A percentile compares a stretch with the other conserved stretches of the same genome.
Conservation (phyloP, 345 rosid species). For the Salix caprea region DNA sequence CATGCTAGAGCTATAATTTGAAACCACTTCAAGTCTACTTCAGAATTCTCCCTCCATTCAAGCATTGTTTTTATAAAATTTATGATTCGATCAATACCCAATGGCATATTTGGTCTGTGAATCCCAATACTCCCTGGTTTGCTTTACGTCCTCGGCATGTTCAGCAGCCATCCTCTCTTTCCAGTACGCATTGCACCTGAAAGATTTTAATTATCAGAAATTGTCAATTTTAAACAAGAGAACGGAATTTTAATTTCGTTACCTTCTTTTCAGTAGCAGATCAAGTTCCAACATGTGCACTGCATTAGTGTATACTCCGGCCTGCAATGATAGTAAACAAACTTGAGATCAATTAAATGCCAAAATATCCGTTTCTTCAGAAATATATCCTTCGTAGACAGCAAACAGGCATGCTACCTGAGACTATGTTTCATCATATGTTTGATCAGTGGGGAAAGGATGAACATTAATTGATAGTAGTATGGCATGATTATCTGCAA, state of each 20-base stretch:
- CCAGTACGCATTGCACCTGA: constrained; percentile 75
- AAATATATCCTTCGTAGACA: background rate
- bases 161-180: constrained; percentile 53
- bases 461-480: background rate
- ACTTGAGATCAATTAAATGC: background rate
- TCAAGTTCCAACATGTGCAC: constrained; percentile 74
- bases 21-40: background rate
- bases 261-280: constrained; percentile 67
- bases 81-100: constrained; percentile 39
- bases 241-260: background rate
- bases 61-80: background rate
- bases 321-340: constrained; percentile 34
- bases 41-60: background rate
- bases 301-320: constrained; percentile 65
- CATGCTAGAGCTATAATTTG: background rate
- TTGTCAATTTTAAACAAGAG: background rate
- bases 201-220: constrained; percentile 2
- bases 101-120: constrained; percentile 50
- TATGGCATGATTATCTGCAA: background rate
- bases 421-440: background rate
- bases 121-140: constrained; percentile 71
- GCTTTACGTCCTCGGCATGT: constrained; percentile 66
- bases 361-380: background rate
- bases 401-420: background rate
- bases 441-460: background rate